phyloP scores from a whole-genome alignment of 495 filamentous ascomycete species.

The Aspergillus mulundensis region DNA sequence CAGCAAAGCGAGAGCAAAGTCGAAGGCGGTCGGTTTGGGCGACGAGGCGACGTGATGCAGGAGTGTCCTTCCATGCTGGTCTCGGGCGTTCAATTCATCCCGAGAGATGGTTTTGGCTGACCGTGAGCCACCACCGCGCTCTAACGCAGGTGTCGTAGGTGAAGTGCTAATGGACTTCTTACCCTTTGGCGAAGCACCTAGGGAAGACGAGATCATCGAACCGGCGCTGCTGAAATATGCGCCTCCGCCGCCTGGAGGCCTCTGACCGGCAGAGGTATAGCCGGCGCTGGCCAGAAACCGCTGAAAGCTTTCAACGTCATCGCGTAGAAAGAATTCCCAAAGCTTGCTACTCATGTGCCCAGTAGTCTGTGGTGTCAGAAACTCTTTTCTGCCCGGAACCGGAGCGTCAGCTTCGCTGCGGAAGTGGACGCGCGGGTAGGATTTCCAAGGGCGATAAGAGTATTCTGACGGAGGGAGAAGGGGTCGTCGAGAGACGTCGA shows the following conservation, averaged over 20 bases:
- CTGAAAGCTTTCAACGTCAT: slow-evolving; percentile 90
- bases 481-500: slow-evolving; percentile 13
- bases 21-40: slow-evolving; percentile 56
- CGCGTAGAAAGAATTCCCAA: slow-evolving; percentile 92
- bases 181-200: slow-evolving; percentile 36
- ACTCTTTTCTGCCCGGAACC: slow-evolving; percentile 60
- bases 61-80: slow-evolving; percentile 73
- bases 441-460: slow-evolving; percentile 42
- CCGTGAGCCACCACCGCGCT: slow-evolving; percentile 21
- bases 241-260: slow-evolving; percentile 29
- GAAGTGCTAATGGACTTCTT: slow-evolving; percentile 33
- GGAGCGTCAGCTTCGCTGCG: slow-evolving; percentile 83
- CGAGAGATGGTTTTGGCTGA: slow-evolving; percentile 47
- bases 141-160: slow-evolving; percentile 25
- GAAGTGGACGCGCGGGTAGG: slow-evolving; percentile 79
- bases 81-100: slow-evolving; percentile 76
- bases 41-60: slow-evolving; percentile 81
- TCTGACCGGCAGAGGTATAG: slow-evolving; percentile 42
- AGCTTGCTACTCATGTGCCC: slow-evolving; percentile 92
- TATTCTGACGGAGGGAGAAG: slow-evolving; percentile 23
- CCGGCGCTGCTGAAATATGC: slow-evolving; percentile 45
- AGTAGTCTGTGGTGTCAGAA: slow-evolving; percentile 37
- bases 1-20: slow-evolving; percentile 73
- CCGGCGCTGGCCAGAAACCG: slow-evolving; percentile 68
- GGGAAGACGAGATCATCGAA: slow-evolving; percentile 44